A percentile compares a stretch with the other conserved stretches of the same genome.
phyloP scores from a whole-genome alignment of 768 basidiomycete genomes.

The Lactarius quietus region DNA sequence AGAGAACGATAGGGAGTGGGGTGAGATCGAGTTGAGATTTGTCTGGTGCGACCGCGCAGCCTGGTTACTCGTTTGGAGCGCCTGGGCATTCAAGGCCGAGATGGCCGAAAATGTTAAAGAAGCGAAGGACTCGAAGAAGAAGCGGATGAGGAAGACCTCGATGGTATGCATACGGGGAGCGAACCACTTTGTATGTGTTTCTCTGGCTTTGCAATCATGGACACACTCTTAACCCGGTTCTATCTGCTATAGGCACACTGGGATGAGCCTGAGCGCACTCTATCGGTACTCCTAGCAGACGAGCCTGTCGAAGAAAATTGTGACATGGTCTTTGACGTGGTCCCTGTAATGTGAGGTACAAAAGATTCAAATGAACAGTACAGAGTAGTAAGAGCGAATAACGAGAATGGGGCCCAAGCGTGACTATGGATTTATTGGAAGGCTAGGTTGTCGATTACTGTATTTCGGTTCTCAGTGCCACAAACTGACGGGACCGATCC shows the following conservation, averaged over 20 bases:
- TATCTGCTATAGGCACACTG: neutral
- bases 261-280: neutral
- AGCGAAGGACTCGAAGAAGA: neutral
- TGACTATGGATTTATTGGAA: no score
- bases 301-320: neutral
- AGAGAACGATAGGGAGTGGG: neutral
- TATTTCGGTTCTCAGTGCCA: no score
- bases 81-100: neutral
- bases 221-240: neutral
- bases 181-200: neutral
- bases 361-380: no score
- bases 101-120: no score
- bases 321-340: no score
- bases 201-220: neutral
- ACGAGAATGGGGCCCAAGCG: no score
- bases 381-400: no score
- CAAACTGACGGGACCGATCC: no score
- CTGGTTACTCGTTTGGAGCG: neutral
- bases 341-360: no score
- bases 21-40: neutral
- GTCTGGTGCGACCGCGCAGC: conserved; percentile 2
- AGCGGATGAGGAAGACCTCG: neutral
- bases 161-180: neutral
- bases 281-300: neutral
- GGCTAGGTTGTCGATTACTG: no score